These are phyloP conservation scores for Inonotus hispidus DNA, from an alignment of 1,284 basidiomycete genomes.

Conservation along the genomic window DNA sequence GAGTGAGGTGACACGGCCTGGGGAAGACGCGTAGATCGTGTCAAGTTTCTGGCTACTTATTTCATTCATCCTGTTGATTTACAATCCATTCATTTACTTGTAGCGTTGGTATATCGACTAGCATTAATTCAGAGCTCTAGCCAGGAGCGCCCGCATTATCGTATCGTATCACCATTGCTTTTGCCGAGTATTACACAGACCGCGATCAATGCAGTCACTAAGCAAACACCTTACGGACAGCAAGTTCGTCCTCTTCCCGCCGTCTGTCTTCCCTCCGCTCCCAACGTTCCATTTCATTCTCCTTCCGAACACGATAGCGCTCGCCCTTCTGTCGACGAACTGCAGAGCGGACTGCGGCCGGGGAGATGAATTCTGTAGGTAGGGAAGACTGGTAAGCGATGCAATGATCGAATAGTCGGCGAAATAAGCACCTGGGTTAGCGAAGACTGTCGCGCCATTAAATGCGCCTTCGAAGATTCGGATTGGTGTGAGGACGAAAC, in stretches of 20 bases:
- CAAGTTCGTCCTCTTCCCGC: constrained; percentile 75
- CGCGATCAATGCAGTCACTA: constrained; percentile 36
- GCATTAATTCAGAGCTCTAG: not conserved
- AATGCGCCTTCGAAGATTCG: constrained; percentile 98
- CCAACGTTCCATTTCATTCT: constrained; percentile 64
- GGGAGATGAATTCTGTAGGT: constrained; percentile 80
- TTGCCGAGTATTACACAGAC: not conserved
- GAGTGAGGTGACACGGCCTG: not conserved
- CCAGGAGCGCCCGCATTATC: not conserved
- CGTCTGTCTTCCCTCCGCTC: constrained; percentile 63
- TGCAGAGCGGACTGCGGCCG: constrained; percentile 75
- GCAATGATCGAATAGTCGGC: constrained; percentile 10
- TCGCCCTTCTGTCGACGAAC: constrained; percentile 69
- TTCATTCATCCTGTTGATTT: not conserved
- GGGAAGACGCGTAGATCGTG: not conserved
- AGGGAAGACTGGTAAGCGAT: constrained; percentile 4
- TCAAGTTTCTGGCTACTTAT: not conserved
- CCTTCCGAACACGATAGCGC: constrained; percentile 78
- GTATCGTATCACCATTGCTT: not conserved
- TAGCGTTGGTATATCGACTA: not conserved
- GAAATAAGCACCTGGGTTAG: constrained; percentile 75
- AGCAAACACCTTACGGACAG: constrained; percentile 85
- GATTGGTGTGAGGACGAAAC: constrained; percentile 96
- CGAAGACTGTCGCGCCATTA: constrained; percentile 91
- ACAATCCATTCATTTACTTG: not conserved